Evolutionary conservation across 2,329 filamentous ascomycete genomes (phyloP), one percentile per base, ranked within the genome.

Genomic region (Fusarium sp.): DNA sequence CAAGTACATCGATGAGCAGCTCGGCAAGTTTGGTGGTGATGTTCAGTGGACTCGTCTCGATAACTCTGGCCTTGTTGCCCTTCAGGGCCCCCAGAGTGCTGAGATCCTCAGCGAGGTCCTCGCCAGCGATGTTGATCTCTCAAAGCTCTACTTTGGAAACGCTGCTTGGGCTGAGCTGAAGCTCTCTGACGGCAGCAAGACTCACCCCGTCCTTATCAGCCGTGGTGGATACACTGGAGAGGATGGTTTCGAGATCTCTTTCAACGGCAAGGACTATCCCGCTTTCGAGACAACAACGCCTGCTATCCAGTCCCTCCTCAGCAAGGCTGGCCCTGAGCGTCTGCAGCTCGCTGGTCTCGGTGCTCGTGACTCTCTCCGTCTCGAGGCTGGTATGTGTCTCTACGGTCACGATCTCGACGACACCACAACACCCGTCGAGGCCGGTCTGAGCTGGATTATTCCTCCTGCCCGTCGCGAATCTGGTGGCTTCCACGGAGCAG

Each of bases 341-440:
- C 84, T 97, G 18, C 91, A 92, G 76, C 87, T 97, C 47, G 94
- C 95, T 3, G 96, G 96, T 5, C 87, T 99, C 0, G 96, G 94
- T 12, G 94, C 96, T 4, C 89, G 96, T 70, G 96, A 99, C 81
- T 97, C 92, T 67, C 88, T 99, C 64, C 91, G 96, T 48, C 89
- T 99, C 30, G 96, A 99, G 83, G 96, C 96, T 1, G 96, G 96
- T 66, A 97, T 99, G 95, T 99, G 96, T 81, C 87, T 99, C n/a
- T 99, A 99, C 82, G 96, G 96, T n/a, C 94, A 98, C 82, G 96
- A 99, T 80, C 88, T 99, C 40, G 90, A 97, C 79, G 95, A 97
- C 78, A 80, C 81, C n/a, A 89, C 85, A 20, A 89, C 87, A 18
- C 87, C 87, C 18, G 85, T 86, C 69, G 87, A 89, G 80, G 87